Evolutionary conservation across 2,329 filamentous ascomycete genomes (phyloP).

Genomic region (Monosporascus sp.): DNA sequence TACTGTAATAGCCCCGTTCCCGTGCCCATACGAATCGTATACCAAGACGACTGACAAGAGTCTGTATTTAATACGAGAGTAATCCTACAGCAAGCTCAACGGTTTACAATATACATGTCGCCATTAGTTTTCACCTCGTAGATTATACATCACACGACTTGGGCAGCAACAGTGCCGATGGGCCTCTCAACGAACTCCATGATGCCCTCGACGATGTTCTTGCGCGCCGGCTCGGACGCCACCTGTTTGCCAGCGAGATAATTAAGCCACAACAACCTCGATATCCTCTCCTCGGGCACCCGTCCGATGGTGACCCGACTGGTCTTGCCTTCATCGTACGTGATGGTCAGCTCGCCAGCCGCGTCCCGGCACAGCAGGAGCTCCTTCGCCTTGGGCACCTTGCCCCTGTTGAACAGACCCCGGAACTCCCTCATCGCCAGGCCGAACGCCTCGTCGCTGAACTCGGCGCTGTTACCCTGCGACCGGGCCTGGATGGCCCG

Average conservation of each 20-base stretch:
- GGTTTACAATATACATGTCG: constrained; percentile 13
- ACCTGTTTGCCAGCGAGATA: constrained; percentile 85
- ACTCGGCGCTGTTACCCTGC: constrained; percentile 47
- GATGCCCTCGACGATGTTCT: constrained; percentile 80
- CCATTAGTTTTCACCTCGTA: too few species aligned
- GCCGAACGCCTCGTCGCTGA: constrained; percentile 73
- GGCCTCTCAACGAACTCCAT: constrained; percentile 86
- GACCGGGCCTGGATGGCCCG: constrained; percentile 74
- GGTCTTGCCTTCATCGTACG: constrained; percentile 54
- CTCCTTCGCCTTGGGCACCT: constrained; percentile 74
- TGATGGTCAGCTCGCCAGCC: constrained; percentile 60
- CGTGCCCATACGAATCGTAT: too few species aligned
- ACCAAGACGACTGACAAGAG: too few species aligned
- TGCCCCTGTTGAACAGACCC: constrained; percentile 72
- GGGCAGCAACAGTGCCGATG: constrained; percentile 78
- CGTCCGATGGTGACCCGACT: constrained; percentile 58
- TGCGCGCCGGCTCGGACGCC: constrained; percentile 74
- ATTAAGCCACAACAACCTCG: constrained; percentile 79
- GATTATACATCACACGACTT: constrained; percentile 49
- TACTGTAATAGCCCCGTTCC: too few species aligned
- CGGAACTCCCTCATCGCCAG: constrained; percentile 73
- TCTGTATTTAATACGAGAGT: too few species aligned
- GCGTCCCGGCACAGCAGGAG: constrained; percentile 67
- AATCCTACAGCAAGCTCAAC: constrained; percentile 7
- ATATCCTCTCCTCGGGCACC: constrained; percentile 74